Percentiles rank a stretch among this genome's conserved stretches.
These are phyloP conservation scores for Spongiforma sp. DNA, from an alignment of 1,284 basidiomycete species.

Conservation along the genomic window DNA sequence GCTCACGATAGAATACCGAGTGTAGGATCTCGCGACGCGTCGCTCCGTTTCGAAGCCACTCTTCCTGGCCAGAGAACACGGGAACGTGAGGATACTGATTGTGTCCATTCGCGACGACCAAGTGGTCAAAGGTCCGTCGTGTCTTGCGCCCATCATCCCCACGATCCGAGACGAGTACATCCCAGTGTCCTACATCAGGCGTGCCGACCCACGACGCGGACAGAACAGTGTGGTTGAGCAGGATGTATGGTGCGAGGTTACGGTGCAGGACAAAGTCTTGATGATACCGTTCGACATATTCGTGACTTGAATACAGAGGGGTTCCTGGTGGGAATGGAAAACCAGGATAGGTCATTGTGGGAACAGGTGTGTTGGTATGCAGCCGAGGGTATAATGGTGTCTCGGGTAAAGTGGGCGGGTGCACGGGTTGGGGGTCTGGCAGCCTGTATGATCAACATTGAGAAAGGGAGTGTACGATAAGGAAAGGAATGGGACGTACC, in stretches of 20 bases:
- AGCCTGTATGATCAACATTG: constrained; percentile 36
- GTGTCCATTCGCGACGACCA: constrained; percentile 59
- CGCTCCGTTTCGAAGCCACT: constrained; percentile 46
- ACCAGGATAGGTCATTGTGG: constrained; percentile 56
- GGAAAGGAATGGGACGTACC: constrained; percentile 32
- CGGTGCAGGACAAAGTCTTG: constrained; percentile 44
- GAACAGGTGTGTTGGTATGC: constrained; percentile 60
- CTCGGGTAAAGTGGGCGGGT: constrained; percentile 54
- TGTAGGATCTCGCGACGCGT: constrained; percentile 49
- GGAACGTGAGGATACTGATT: constrained; percentile 53
- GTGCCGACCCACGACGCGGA: constrained; percentile 51
- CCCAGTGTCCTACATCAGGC: constrained; percentile 47
- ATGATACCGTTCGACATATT: constrained; percentile 53
- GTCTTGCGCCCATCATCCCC: constrained; percentile 17
- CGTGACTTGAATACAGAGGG: constrained; percentile 53
- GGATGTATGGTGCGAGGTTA: constrained; percentile 46
- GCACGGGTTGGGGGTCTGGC: constrained; percentile 47
- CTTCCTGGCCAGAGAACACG: constrained; percentile 50
- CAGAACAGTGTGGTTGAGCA: constrained; percentile 51
- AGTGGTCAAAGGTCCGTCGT: too few species aligned
- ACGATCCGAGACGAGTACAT: constrained; percentile 39
- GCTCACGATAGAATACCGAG: too few species aligned
- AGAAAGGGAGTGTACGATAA: background rate
- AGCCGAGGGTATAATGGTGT: constrained; percentile 59
- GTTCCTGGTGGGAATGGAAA: constrained; percentile 58